Conservation (phyloP, 768 basidiomycete genomes). For the Termitomyces sp. region DNA sequence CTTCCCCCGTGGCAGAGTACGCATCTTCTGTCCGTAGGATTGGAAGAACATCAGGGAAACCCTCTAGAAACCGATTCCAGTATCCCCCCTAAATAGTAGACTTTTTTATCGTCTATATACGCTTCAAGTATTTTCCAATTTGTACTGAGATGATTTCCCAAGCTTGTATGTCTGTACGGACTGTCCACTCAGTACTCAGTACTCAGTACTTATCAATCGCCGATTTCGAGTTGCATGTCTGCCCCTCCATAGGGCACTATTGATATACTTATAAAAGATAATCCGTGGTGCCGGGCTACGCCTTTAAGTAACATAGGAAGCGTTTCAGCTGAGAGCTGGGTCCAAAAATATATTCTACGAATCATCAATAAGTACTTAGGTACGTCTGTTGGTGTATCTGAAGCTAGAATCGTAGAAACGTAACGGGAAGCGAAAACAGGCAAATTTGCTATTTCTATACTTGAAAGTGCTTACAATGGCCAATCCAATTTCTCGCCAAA, state of each 20-base stretch:
- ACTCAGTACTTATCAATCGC: not conserved
- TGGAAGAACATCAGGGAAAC: not conserved
- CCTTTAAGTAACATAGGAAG: not conserved
- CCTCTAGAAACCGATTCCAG: not conserved
- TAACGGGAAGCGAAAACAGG: not conserved
- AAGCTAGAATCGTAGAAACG: not conserved
- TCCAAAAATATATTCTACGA: not conserved
- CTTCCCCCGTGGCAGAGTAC: not conserved
- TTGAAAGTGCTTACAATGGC: conserved; percentile 50
- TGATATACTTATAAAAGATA: no score
- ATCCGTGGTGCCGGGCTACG: not conserved
- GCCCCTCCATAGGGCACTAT: not conserved
- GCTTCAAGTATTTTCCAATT: not conserved
- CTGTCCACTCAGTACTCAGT: no score
- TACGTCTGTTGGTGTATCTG: not conserved
- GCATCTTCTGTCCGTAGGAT: not conserved
- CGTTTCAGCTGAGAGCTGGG: not conserved
- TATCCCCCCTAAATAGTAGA: not conserved
- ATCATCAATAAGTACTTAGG: no score
- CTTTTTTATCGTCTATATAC: not conserved
- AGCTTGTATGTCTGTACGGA: not conserved
- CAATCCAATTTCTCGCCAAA: conserved; percentile 77
- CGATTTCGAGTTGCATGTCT: not conserved
- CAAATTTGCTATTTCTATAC: not conserved
- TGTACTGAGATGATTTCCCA: not conserved